phyloP scores from a whole-genome alignment of 2,329 filamentous ascomycete genomes.

The Ascochyta lentis region DNA sequence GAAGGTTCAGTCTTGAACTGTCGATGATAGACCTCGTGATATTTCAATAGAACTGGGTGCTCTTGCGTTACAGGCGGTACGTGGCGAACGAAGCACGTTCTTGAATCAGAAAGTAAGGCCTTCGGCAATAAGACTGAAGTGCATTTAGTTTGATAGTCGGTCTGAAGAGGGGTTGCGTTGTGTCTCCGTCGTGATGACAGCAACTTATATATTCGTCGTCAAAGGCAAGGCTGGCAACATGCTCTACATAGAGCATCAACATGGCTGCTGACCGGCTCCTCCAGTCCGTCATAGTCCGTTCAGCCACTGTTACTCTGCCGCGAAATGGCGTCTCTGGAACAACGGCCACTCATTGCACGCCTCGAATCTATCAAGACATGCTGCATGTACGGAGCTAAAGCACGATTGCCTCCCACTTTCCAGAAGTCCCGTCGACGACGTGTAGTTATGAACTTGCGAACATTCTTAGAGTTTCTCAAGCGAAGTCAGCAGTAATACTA shows the following conservation, averaged over 20 bases:
- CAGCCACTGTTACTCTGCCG: conserved; percentile 40
- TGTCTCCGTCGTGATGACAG: not conserved
- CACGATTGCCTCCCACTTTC: not conserved
- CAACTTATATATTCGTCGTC: conserved; percentile 24
- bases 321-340: conserved; percentile 21
- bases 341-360: conserved; percentile 15
- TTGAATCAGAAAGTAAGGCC: not conserved
- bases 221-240: conserved; percentile 15
- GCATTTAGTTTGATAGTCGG: not conserved
- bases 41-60: conserved; percentile 3
- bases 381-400: not conserved
- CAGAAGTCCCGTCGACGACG: not conserved
- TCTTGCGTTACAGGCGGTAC: conserved; percentile 2
- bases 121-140: not conserved
- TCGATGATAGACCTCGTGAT: not conserved
- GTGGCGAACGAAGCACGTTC: not conserved
- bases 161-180: not conserved
- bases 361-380: not conserved
- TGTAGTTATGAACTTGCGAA: not conserved
- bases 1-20: not conserved
- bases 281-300: conserved; percentile 25
- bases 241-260: conserved; percentile 11
- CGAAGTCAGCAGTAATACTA: conserved; percentile 6
- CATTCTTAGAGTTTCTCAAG: not conserved
- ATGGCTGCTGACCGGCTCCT: conserved; percentile 30